phyloP scores from a whole-genome alignment of 1,284 basidiomycete genomes.

The Trametes pubescens region DNA sequence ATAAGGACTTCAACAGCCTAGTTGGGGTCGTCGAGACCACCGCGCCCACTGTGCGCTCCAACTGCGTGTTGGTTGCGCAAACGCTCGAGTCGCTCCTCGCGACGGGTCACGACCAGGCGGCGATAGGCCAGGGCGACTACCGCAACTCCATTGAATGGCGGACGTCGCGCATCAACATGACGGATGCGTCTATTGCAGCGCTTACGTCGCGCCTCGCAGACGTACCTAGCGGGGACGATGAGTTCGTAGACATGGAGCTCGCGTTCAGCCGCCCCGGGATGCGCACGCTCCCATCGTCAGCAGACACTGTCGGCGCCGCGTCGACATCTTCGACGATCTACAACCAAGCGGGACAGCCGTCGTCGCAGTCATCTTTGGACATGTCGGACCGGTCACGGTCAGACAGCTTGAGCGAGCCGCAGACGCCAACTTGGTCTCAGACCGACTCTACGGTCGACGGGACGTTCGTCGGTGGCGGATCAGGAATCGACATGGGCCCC shows the following conservation, averaged over 20 bases:
- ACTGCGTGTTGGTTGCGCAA: constrained; percentile 60
- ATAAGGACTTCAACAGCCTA: constrained; percentile 16
- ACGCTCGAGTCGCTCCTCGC: constrained; percentile 66
- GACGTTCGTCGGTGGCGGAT: constrained; percentile 32
- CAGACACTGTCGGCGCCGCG: constrained; percentile 5
- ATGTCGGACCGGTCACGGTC: constrained; percentile 39
- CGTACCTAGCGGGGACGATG: constrained; percentile 52
- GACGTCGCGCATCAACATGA: constrained; percentile 70
- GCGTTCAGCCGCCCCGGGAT: constrained; percentile 54
- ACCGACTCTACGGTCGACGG: constrained; percentile 34
- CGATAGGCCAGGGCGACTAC: constrained; percentile 72
- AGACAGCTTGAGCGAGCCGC: constrained; percentile 37
- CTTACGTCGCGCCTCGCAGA: constrained; percentile 39
- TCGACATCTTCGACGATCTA: constrained; percentile 36
- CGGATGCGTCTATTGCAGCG: constrained; percentile 55
- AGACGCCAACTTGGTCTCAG: constrained; percentile 41
- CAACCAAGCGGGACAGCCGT: constrained; percentile 38
- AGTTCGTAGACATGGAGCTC: constrained; percentile 67
- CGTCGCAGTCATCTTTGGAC: constrained; percentile 41
- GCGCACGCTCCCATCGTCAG: constrained; percentile 33
- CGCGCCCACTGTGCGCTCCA: constrained; percentile 41
- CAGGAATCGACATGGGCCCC: constrained; percentile 28
- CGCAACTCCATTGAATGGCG: constrained; percentile 77
- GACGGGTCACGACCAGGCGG: constrained; percentile 74
- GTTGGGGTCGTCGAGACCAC: constrained; percentile 39